Evolutionary conservation across 2,329 filamentous ascomycete species (phyloP), one percentile per base, ranked within the genome.

Genomic region (Microdochium trichocladiopsis): DNA sequence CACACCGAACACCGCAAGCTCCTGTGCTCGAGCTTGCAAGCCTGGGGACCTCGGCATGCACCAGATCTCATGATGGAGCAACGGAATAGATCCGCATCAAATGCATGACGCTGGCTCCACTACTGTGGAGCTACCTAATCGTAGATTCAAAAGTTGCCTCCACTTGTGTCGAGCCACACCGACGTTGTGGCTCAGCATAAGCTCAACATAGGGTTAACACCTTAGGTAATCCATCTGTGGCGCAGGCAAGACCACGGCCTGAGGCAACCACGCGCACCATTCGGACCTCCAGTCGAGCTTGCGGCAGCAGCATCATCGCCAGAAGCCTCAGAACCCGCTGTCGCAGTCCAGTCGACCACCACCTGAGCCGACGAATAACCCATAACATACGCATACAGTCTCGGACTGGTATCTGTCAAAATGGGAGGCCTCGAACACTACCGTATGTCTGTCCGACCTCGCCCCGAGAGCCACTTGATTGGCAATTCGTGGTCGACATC

Each of bases 371-470:
- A 8, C 18, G 16, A 21, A 18, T 22, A 45, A 16, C 5, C 47
- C 14, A 37, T 21, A 37, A 57, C 47, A 50, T 24, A 48, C 18
- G 33, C 25, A 55, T 48, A 12, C 25, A 62, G 61, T 59, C 53
- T 55, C 25, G 53, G 49, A 57, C 58, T 52, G 53, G 56, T 45
- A 31, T 52, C 51, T 52, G 50, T 62, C 65, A 71, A 70, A 56
- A 75, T 75, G 73, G 73, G 58, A 56, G 71, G 69, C 61, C 61
- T 73, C 52, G 58, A 71, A 55, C 73, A 76, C 61, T 68, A 66
- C 65, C 71, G 73, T 76, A 18, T 21, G 41, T 45, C n/a, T 12
- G 18, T 22, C 41, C 18, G 4, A 11, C n/a, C n/a, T n/a, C n/a
- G 41, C 6, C 2, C n/a, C 21, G 18, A 18, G 14, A 11, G n/a